Base-by-base conservation (phyloP, 2,329 filamentous ascomycete genomes). In the Alternaria dauci region DNA sequence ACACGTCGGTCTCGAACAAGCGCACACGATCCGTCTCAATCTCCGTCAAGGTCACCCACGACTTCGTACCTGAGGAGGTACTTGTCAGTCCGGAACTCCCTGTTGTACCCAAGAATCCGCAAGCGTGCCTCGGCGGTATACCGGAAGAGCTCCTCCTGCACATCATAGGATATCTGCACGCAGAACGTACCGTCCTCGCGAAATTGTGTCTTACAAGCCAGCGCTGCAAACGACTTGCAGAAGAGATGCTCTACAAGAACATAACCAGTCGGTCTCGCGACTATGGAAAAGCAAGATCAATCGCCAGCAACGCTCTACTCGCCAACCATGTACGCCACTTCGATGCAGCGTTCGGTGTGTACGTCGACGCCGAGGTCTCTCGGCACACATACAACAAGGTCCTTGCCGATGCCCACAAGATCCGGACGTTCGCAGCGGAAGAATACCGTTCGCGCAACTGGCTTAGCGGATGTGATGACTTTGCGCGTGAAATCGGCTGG, bases 71-170 rank as follows among this genome's bases (percentile, higher is more conserved):
- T 11, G 2, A 8, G 12, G 18, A 43, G 8, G 1, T 8, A 4
- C 16, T 12, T 9, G 8, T 7, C 6, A 16, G 25, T 12, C 39
- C 30, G 1, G 39, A 50, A 20, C 25, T 55, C 2, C n/a, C 25
- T 52, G 8, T 52, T 36, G 39, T 16, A 8, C 26, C 25, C 5
- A 51, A 44, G 11, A 60, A 53, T 12, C 30, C 48, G 16, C 41
- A 56, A 52, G 61, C 59, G 1, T 38, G 55, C 42, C 55, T 64
- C n/a, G 30, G 28, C 16, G 26, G 47, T 0, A 23, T 64, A 11
- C 59, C 62, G 8, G 62, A 64, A 26, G 62, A 64, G 9, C 44
- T 64, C 8, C 34, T 64, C 1, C n/a, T 59, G 9, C 25, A 52
- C 16, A 52, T 59, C 12, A 5, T 54, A 18, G 11, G 32, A 9